These are phyloP conservation scores for Artemisia annua DNA, from an alignment of 129 eudicot genomes.

Conservation along the genomic window DNA sequence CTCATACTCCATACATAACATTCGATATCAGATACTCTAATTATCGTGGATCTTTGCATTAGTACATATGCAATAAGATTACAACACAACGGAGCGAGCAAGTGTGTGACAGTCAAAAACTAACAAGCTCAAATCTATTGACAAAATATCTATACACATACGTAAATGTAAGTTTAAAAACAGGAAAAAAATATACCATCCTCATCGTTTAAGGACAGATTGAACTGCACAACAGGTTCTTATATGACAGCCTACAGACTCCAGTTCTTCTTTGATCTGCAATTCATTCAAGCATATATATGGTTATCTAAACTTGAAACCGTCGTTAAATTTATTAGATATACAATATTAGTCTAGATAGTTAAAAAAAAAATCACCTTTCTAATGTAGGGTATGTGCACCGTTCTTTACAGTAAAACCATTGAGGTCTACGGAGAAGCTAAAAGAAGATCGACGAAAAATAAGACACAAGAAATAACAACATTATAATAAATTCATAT, in stretches of 20 bases:
- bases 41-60: too few species aligned
- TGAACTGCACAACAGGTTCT: constrained; percentile 50
- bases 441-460: too few species aligned
- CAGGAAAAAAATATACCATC: constrained; percentile 39
- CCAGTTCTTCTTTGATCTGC: constrained; percentile 64
- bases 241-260: constrained; percentile 58
- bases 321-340: not conserved
- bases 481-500: too few species aligned
- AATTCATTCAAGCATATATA: not conserved
- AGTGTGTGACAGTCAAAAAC: too few species aligned
- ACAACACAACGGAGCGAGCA: too few species aligned
- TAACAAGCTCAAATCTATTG: too few species aligned
- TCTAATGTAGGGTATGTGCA: constrained; percentile 64
- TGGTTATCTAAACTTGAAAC: not conserved
- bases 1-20: constrained; percentile 15
- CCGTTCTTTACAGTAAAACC: constrained; percentile 93
- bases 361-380: too few species aligned
- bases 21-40: not conserved
- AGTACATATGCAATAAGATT: too few species aligned
- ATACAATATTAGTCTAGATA: not conserved
- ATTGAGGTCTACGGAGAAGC: constrained; percentile 92
- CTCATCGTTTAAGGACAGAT: constrained; percentile 48
- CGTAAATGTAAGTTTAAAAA: too few species aligned
- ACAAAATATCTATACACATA: too few species aligned
- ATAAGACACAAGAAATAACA: too few species aligned